Percentiles rank a stretch among this genome's conserved stretches.
phyloP scores from a whole-genome alignment of 768 basidiomycete genomes.

The Gloeopeniophorella convolvens region DNA sequence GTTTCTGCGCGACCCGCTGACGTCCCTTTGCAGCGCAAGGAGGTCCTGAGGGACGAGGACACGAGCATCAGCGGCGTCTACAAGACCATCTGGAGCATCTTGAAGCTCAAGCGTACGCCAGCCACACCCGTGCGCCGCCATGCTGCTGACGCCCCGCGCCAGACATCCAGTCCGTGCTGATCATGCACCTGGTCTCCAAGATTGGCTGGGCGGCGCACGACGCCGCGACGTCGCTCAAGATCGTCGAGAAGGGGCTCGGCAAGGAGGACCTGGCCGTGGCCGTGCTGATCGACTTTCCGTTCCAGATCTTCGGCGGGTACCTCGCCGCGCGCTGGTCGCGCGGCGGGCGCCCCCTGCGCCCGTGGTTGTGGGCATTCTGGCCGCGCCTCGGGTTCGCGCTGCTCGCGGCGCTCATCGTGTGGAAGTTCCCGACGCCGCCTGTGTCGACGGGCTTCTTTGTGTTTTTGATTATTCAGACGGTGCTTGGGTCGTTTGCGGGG shows the following conservation, averaged over 20 bases:
- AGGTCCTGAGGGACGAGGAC: slow-evolving; percentile 64
- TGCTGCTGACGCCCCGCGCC: slow-evolving; percentile 13
- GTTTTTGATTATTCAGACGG: slow-evolving; percentile 73
- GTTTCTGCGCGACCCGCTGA: neutral
- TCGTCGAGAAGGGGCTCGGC: slow-evolving; percentile 94
- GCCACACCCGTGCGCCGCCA: neutral
- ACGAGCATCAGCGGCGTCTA: slow-evolving; percentile 91
- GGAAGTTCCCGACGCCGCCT: slow-evolving; percentile 76
- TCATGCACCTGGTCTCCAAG: slow-evolving; percentile 87
- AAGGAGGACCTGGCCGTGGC: slow-evolving; percentile 95
- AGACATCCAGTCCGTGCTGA: slow-evolving; percentile 88
- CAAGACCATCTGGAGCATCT: slow-evolving; percentile 90
- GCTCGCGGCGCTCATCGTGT: slow-evolving; percentile 69
- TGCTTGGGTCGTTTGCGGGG: slow-evolving; percentile 81
- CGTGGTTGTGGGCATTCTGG: slow-evolving; percentile 92
- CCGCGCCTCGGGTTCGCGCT: slow-evolving; percentile 71
- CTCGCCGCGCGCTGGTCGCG: slow-evolving; percentile 87
- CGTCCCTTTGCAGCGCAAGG: slow-evolving; percentile 52
- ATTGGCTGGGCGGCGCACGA: slow-evolving; percentile 94
- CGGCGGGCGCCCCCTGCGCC: slow-evolving; percentile 70
- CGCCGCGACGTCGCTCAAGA: slow-evolving; percentile 82
- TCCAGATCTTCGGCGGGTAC: slow-evolving; percentile 94
- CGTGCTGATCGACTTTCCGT: slow-evolving; percentile 95
- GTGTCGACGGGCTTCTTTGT: slow-evolving; percentile 72
- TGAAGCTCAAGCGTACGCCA: slow-evolving; percentile 79